Conservation (phyloP, 495 filamentous ascomycete species). For the Neurospora cerealis region DNA sequence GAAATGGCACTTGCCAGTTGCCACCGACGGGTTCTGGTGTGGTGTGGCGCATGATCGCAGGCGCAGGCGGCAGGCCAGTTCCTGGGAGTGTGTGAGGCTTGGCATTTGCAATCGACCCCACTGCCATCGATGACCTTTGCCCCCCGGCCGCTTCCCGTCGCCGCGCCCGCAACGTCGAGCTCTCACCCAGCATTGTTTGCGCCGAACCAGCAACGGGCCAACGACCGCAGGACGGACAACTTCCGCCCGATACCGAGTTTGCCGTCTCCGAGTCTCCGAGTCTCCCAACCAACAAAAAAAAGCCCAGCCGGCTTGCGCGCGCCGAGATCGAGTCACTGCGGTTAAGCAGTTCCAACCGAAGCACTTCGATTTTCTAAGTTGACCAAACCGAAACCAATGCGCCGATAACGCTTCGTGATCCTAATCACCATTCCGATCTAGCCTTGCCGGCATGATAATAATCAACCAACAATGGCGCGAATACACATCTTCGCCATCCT, state of each 20-base stretch:
- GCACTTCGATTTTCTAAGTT: not conserved
- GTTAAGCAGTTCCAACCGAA: not conserved
- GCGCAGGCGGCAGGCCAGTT: not conserved
- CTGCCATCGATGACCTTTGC: not conserved
- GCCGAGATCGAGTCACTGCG: not conserved
- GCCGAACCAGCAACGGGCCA: not conserved
- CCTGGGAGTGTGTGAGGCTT: not conserved
- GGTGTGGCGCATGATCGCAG: not conserved
- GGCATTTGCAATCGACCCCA: not conserved
- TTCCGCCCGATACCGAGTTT: not conserved
- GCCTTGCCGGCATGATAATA: not conserved
- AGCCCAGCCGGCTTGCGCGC: not conserved
- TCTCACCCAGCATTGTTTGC: not conserved
- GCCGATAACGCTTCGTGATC: not conserved
- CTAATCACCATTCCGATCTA: not conserved
- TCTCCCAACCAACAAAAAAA: not conserved
- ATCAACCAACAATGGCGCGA: constrained; percentile 20
- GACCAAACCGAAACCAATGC: not conserved
- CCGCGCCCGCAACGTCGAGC: not conserved
- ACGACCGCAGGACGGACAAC: not conserved
- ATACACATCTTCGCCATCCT: constrained; percentile 23
- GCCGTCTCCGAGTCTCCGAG: not conserved
- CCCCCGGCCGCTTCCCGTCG: not conserved
- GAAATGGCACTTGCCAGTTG: not conserved
- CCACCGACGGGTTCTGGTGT: too few species aligned